Base-by-base conservation (phyloP, 2,329 filamentous ascomycete genomes). In the Fusarium brevicatenulatum region DNA sequence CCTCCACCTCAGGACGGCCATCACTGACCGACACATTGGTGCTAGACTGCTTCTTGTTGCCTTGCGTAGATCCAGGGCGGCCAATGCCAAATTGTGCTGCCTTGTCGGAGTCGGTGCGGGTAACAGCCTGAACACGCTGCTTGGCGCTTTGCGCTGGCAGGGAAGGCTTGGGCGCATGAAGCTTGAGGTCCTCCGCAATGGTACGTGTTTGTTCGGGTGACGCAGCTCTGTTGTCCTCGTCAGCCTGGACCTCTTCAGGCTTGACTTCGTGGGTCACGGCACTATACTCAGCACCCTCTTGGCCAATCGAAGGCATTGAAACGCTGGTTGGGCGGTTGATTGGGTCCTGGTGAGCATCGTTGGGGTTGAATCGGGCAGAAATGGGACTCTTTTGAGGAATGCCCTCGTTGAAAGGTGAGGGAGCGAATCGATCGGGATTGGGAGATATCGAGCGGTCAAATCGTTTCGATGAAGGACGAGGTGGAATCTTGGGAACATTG, bases 271-370 rank as follows among this genome's bases (percentile, higher is more conserved):
- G 84, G 39, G 86, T 78, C 39, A 87, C 80, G 28, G 81, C 92
- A 58, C 90, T 93, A 83, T 98, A 98, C 84, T 98, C 95, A 75
- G 87, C 90, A 71, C 95, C 95, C 84, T 98, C 95, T 80, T 98
- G 91, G 65, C 95, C 95, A 62, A 97, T 88, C 2, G 93, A 93
- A 21, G 95, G 95, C 80, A 98, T 88, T 39, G 90, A 89, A 63
- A 97, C 93, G 79, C 93, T 97, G 54, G 90, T 89, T 40, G 93
- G 90, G 56, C 94, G 92, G 46, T 87, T 83, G 71, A 87, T 80
- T 43, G 83, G 82, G 47, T 87, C 84, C 56, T 78, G 77, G 37
- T 79, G 76, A 69, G 64, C 66, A 72, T 84, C 80, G 71, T 78
- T 82, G 71, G 76, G 82, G 78, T 80, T 79, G 55, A 81, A 78